Evolutionary conservation across 1,284 basidiomycete genomes (phyloP).

Genomic region (Xerocomus amazonicus): DNA sequence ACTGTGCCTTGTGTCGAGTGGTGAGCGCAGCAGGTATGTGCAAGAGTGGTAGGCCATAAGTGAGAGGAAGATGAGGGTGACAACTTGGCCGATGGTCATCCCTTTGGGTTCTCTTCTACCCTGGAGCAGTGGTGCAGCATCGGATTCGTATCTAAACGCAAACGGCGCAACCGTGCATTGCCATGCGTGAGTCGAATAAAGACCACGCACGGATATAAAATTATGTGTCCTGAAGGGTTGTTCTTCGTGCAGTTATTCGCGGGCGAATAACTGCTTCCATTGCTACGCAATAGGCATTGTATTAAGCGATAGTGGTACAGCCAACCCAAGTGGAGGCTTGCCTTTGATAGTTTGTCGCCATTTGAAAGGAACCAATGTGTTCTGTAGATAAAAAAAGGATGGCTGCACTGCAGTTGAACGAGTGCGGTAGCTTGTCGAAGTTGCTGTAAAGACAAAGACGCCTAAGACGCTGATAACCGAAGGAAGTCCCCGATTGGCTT

Average conservation of each 20-base stretch:
- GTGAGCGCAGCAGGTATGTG: conserved; percentile 10
- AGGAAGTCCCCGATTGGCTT: no score
- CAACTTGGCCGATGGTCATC: background rate
- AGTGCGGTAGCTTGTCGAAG: no score
- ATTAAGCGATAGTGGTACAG: background rate
- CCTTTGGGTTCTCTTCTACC: background rate
- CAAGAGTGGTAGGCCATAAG: background rate
- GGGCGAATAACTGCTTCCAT: background rate
- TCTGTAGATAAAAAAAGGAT: background rate
- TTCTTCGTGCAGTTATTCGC: background rate
- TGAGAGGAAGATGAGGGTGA: background rate
- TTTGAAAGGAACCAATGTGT: background rate
- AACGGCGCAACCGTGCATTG: no score
- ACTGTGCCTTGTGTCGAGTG: conserved; percentile 9
- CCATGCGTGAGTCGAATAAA: background rate
- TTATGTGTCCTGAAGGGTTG: background rate
- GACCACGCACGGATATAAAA: background rate
- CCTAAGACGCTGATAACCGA: no score
- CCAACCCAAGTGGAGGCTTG: background rate
- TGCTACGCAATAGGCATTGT: background rate
- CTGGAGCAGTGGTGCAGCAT: background rate
- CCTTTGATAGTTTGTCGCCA: background rate
- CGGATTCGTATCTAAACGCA: background rate
- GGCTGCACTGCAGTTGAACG: no score
- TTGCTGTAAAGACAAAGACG: no score